Evolutionary conservation across 768 basidiomycete genomes (phyloP), one percentile per base, ranked within the genome.

Genomic region (Russula griseocarnosa): DNA sequence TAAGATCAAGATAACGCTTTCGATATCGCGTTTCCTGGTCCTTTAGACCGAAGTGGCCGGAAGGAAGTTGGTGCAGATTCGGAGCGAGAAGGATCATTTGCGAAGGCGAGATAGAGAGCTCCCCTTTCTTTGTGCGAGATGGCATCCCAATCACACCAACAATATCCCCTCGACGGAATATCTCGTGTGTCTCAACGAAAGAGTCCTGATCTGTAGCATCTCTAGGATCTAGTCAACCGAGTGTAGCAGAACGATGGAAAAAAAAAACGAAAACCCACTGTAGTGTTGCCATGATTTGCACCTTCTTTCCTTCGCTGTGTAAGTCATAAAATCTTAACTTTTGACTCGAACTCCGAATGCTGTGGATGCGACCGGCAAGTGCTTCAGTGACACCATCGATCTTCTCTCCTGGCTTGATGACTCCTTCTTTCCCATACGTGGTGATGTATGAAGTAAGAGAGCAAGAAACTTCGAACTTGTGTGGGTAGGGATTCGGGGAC

Each of bases 1-100:
- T 97, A 66, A 99, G 86, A 76, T 99, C 97, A 67, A 99, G 86
- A 79, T 98, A 98, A 59, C 97, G 89, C 87, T 98, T 98, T 76
- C 97, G 84, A 81, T 98, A 98, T 50, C 97, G 86, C 42, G 92
- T 92, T 77, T 98, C 97, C 74, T 94, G 91, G 76, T 99, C 96
- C 82, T 96, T 96, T 71, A 99, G 80, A 50, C 96, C 97, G 66
- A 90, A 95, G 76, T 94, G 92, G 61, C 84, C 80, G 0, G 91
- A 94, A 60, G 96, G 96, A 13, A 98, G 83, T 74, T 95, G 94
- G 77, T 98, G 96, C 26, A 99, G 81, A 77, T 97, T 97, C 40
- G 97, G 97, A 3, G 96, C 86, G 66, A 99, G 92, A 59, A 99
- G 90, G 62, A 83, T 78, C 79, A 95, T 91, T 47, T 86, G 74